Percentiles rank a stretch among this genome's conserved stretches.
phyloP scores from a whole-genome alignment of 129 eudicot species.

The Pittosporum tobira region DNA sequence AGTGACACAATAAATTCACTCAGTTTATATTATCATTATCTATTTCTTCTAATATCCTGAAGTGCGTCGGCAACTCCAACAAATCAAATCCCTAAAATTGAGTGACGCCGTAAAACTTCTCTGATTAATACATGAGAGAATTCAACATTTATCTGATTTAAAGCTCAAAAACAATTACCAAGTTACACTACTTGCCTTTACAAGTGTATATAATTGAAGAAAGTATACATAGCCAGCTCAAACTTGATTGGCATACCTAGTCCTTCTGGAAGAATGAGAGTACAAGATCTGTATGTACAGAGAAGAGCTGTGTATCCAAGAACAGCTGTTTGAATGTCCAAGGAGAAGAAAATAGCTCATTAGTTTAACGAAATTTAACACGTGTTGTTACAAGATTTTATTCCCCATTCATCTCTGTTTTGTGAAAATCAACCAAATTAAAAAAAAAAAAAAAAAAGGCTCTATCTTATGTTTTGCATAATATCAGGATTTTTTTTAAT shows the following conservation, averaged over 20 bases:
- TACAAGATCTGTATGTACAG: conserved; percentile 95
- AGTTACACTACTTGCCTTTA: conserved; percentile 29
- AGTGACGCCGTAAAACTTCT: conserved; percentile 1
- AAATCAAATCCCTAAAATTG: not conserved
- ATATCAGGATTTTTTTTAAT: too few relatives aligned
- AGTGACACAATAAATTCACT: too few relatives aligned
- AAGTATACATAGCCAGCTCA: conserved; percentile 28
- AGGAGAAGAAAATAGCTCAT: not conserved
- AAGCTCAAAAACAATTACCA: conserved; percentile 9
- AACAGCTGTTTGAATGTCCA: conserved; percentile 48
- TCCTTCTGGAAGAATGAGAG: conserved; percentile 96
- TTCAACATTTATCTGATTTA: too few relatives aligned
- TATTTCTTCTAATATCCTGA: too few relatives aligned
- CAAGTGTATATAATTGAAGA: conserved; percentile 13
- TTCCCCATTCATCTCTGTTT: too few relatives aligned
- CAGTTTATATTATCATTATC: too few relatives aligned
- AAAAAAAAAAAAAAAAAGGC: too few relatives aligned
- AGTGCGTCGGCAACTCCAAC: not conserved
- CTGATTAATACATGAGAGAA: conserved; percentile 15
- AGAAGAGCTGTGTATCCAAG: conserved; percentile 94
- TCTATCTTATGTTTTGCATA: too few relatives aligned
- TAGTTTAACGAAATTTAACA: too few relatives aligned
- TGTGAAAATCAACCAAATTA: too few relatives aligned
- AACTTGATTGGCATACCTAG: conserved; percentile 27
- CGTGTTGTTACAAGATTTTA: too few relatives aligned